Base-by-base conservation (phyloP, 441 rosid species). In the Macaranga tanarius region DNA sequence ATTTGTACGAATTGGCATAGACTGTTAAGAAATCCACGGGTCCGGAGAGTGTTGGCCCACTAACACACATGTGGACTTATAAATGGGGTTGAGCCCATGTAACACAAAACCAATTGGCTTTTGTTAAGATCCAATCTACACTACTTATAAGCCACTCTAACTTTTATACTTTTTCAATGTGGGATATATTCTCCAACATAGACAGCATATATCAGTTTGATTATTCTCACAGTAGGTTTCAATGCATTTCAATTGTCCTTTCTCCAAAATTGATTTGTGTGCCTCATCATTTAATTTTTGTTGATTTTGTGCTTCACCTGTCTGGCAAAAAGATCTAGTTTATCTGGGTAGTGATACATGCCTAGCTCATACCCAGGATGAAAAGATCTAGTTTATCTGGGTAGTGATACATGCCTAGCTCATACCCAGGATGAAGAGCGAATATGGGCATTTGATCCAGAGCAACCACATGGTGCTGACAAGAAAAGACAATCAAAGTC, bases 391-490 rank as follows among this genome's bases (percentile, higher is more conserved):
- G 12, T 38, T 52, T 42, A 16, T 26, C 42, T 20, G 16, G 52
- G 10, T 58, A 72, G n/a, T 62, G 50, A 59, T 65, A 51, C 13
- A 57, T 63, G 56, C 54, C 60, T 73, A 70, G 10, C 31, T 65
- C 50, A n/a, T n/a, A 25, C 65, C 77, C 69, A 88, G 89, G 77
- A 80, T 71, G 82, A 79, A 50, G 83, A 65, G 42, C 86, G 75
- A 23, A 19, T 72, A 16, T 72, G 82, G 83, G 71, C 71, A 70
- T 72, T 76, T 73, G 75, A 69, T 73, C 77, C 64, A 55, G 71
- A 67, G 44, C 62, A 10, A 38, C 15, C 72, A 31, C 47, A 59
- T 40, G 67, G 67, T 23, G 26, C 72, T 47, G 63, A 67, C 28
- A 62, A 69, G 70, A 86, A 79, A 63, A 73, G 50, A 51, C 67